Evolutionary conservation across 202 grass and related monocot species (phyloP).

Genomic region (Zizania palustris): DNA sequence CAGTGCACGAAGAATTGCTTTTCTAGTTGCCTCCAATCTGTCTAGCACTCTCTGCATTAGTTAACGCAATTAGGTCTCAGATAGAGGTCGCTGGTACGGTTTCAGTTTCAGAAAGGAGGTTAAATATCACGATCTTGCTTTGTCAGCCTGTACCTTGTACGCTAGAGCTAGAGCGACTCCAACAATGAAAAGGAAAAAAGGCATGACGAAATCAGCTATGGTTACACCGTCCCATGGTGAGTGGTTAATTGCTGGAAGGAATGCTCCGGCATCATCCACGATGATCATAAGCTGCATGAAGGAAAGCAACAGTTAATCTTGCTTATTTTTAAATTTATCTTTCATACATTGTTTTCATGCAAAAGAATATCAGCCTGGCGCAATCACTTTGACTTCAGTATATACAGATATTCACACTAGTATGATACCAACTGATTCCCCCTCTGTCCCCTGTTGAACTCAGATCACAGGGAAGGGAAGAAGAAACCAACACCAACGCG

Average conservation of each 20-base stretch:
- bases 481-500: too few species aligned
- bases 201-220: constrained; percentile 96
- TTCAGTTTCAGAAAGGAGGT: constrained; percentile 21
- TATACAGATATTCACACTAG: background rate
- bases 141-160: constrained; percentile 69
- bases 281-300: constrained; percentile 93
- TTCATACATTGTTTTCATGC: background rate
- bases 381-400: background rate
- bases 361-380: background rate
- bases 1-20: constrained; percentile 74
- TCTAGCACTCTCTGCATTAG: constrained; percentile 65
- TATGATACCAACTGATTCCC: too few species aligned
- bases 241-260: constrained; percentile 76
- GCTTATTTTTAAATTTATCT: background rate
- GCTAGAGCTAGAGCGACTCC: constrained; percentile 85
- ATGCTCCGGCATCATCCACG: constrained; percentile 79
- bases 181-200: constrained; percentile 98
- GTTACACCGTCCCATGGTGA: constrained; percentile 91
- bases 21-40: constrained; percentile 69
- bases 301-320: background rate
- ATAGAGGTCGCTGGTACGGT: constrained; percentile 5
- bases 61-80: constrained; percentile 29
- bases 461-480: too few species aligned
- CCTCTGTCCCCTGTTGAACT: too few species aligned
- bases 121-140: constrained; percentile 8